Percentiles rank a stretch among this genome's conserved stretches.
Conservation (phyloP, 805 yeast species). For the Zygosaccharomyces rouxii region DNA sequence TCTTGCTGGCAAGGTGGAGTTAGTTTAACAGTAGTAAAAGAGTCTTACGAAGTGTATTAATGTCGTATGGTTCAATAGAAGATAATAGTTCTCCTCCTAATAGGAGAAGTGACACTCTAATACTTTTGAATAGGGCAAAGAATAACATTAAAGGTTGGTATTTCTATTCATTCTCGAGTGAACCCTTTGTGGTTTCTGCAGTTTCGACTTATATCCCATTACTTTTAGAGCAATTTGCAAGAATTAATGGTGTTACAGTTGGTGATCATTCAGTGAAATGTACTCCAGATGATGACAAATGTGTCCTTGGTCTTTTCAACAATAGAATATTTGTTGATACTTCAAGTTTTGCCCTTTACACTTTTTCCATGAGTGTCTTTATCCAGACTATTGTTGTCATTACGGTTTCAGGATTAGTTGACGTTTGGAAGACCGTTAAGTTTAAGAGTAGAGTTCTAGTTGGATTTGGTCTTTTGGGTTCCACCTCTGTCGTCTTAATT, state of each 20-base stretch:
- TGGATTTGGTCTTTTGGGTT: conserved; percentile 56
- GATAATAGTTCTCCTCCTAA: neutral
- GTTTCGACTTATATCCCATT: conserved; percentile 76
- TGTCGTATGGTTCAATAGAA: conserved; percentile 12
- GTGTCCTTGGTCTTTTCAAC: conserved; percentile 44
- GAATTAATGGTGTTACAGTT: conserved; percentile 62
- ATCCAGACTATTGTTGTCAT: conserved; percentile 68
- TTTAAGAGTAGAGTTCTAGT: conserved; percentile 55
- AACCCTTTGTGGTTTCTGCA: conserved; percentile 75
- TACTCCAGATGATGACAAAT: conserved; percentile 32
- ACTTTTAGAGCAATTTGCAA: conserved; percentile 64
- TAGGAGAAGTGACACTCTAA: neutral
- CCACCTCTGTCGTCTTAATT: conserved; percentile 48
- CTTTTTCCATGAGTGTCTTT: conserved; percentile 66
- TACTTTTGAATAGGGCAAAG: conserved; percentile 29
- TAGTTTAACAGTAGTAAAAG: neutral
- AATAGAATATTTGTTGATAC: conserved; percentile 57
- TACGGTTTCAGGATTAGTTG: conserved; percentile 72
- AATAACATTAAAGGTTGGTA: conserved; percentile 58
- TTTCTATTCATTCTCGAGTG: conserved; percentile 68
- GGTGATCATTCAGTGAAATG: conserved; percentile 60
- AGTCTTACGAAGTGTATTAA: neutral
- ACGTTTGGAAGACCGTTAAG: conserved; percentile 40
- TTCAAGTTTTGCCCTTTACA: conserved; percentile 67
- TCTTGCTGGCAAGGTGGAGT: neutral